Evolutionary conservation across 2,329 filamentous ascomycete genomes (phyloP).

Genomic region (Scleromitrula shiraiana): DNA sequence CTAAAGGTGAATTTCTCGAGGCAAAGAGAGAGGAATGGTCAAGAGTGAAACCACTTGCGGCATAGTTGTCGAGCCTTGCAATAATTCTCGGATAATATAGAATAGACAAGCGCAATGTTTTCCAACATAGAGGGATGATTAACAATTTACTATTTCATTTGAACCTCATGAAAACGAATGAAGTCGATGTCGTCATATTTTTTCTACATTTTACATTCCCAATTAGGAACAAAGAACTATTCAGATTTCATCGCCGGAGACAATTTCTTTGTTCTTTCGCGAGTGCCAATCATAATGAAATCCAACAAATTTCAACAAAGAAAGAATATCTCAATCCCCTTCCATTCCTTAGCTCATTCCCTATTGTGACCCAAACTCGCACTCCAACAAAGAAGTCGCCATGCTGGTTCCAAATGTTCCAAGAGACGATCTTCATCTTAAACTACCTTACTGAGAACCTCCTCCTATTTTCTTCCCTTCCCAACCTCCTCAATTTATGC

Average conservation of each 20-base stretch:
- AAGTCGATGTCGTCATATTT: too few species aligned
- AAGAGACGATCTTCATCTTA: background rate
- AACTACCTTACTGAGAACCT: background rate
- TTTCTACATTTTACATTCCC: too few species aligned
- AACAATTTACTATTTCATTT: too few species aligned
- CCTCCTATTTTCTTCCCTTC: background rate
- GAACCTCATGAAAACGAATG: too few species aligned
- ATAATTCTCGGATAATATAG: too few species aligned
- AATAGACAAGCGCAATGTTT: background rate
- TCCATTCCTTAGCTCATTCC: background rate
- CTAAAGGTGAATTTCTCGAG: constrained; percentile 46
- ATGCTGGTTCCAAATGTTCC: background rate
- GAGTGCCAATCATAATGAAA: too few species aligned
- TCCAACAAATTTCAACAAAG: too few species aligned
- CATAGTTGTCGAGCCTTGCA: background rate
- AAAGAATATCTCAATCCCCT: background rate
- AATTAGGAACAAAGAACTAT: too few species aligned
- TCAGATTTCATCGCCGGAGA: too few species aligned
- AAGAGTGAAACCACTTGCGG: constrained; percentile 8
- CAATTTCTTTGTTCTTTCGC: too few species aligned
- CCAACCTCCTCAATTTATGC: background rate
- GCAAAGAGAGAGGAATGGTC: constrained; percentile 36
- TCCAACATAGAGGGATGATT: too few species aligned
- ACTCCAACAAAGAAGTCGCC: background rate
- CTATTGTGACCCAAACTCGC: background rate